Percentiles rank a stretch among this genome's conserved stretches.
phyloP scores from a whole-genome alignment of 2,329 filamentous ascomycete genomes.

The Fusarium xyrophilum region DNA sequence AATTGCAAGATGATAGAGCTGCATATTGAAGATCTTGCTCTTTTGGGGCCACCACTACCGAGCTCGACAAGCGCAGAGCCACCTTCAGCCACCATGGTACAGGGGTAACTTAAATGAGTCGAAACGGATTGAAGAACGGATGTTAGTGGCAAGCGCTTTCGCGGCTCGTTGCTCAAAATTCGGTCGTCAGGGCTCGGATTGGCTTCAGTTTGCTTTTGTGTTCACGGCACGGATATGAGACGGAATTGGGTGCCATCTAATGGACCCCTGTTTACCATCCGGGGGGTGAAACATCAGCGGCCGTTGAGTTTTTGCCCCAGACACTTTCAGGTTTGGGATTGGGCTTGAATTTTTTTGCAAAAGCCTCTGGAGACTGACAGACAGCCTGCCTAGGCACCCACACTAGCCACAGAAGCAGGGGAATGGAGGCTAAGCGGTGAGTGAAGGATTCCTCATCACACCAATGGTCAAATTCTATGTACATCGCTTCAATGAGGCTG shows the following conservation, averaged over 20 bases:
- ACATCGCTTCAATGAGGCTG: not conserved
- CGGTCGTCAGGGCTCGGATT: slow-evolving; percentile 1
- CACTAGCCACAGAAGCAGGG: not conserved
- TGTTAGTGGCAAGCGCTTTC: slow-evolving; percentile 11
- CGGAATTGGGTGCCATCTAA: not conserved
- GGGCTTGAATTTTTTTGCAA: not conserved
- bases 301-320: not conserved
- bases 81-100: slow-evolving; percentile 12
- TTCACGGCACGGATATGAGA: slow-evolving; percentile 2
- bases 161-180: slow-evolving; percentile 1
- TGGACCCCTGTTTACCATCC: not conserved
- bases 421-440: slow-evolving; percentile 22
- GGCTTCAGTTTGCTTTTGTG: not conserved
- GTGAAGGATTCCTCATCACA: not conserved
- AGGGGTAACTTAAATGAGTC: not conserved
- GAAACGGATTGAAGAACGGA: not conserved
- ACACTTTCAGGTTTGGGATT: not conserved
- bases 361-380: not conserved
- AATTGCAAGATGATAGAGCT: slow-evolving; percentile 10
- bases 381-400: not conserved
- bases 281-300: not conserved
- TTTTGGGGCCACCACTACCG: slow-evolving; percentile 1
- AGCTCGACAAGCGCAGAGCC: not conserved
- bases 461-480: not conserved
- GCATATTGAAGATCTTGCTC: slow-evolving; percentile 20